Conservation (phyloP, 352 stramenopile species). For the Phytophthora pisi region DNA sequence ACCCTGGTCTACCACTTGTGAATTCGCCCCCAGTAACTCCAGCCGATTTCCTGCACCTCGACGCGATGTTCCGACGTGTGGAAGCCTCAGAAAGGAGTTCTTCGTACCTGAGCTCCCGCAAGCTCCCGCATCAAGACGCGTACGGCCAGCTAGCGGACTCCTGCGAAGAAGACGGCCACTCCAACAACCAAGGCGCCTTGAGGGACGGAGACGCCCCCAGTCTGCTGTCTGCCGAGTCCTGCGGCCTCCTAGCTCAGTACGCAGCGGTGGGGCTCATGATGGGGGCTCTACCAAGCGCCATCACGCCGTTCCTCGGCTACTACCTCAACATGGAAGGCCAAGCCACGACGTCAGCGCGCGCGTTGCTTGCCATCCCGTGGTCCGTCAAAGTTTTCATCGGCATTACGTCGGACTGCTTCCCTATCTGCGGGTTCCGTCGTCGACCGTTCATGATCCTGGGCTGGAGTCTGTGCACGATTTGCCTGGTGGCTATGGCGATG, state of each 20-base stretch:
- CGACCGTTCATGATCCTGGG: slow-evolving; percentile 68
- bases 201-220: slow-evolving; percentile 44
- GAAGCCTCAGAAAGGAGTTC: slow-evolving; percentile 16
- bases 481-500: slow-evolving; percentile 49
- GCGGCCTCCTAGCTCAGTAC: slow-evolving; percentile 72
- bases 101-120: slow-evolving; percentile 25
- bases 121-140: slow-evolving; percentile 22
- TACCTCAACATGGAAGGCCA: slow-evolving; percentile 77
- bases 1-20: neutral
- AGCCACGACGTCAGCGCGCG: slow-evolving; percentile 56
- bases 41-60: neutral
- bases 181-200: slow-evolving; percentile 36
- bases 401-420: slow-evolving; percentile 67
- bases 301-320: slow-evolving; percentile 61
- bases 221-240: slow-evolving; percentile 49
- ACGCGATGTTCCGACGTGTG: slow-evolving; percentile 14
- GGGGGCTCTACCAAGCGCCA: slow-evolving; percentile 54
- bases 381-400: slow-evolving; percentile 72
- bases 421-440: slow-evolving; percentile 61
- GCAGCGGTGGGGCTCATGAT: slow-evolving; percentile 68
- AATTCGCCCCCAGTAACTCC: neutral
- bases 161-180: slow-evolving; percentile 6
- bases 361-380: slow-evolving; percentile 63
- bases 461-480: slow-evolving; percentile 48
- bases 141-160: slow-evolving; percentile 21